phyloP scores from a whole-genome alignment of 2,329 filamentous ascomycete species.

The Chalaropsis ovoidea region DNA sequence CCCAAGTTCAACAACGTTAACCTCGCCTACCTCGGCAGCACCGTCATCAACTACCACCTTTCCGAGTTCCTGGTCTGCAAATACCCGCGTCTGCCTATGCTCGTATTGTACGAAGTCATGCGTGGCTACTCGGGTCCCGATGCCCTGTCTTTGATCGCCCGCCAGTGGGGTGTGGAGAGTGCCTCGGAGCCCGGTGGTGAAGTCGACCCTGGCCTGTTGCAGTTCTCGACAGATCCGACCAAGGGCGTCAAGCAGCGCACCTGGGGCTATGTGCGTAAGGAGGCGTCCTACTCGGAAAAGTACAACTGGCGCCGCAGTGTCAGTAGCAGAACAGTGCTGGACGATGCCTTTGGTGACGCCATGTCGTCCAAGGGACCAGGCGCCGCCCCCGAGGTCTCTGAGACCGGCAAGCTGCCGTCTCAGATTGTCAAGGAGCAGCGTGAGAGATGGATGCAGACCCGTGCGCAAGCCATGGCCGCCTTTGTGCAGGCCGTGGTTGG shows the following conservation, averaged over 20 bases:
- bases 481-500: conserved; percentile 80
- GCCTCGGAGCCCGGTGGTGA: conserved; percentile 82
- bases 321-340: conserved; percentile 67
- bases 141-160: conserved; percentile 61
- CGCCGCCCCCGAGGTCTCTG: conserved; percentile 17
- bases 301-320: conserved; percentile 57
- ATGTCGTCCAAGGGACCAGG: conserved; percentile 30
- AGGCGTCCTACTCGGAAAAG: conserved; percentile 38
- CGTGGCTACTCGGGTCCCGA: conserved; percentile 70
- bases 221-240: conserved; percentile 52
- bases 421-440: conserved; percentile 25
- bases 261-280: conserved; percentile 45
- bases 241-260: conserved; percentile 38
- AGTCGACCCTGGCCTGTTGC: conserved; percentile 82
- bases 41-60: conserved; percentile 79
- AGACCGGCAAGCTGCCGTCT: conserved; percentile 25
- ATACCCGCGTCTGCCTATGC: conserved; percentile 82
- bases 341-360: conserved; percentile 72
- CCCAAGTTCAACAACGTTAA: conserved; percentile 79
- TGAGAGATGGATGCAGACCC: conserved; percentile 53
- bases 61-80: conserved; percentile 79
- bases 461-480: conserved; percentile 58
- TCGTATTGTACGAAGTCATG: conserved; percentile 77
- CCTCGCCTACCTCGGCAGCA: conserved; percentile 68
- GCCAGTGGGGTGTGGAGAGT: conserved; percentile 83